Conservation (phyloP, 2,329 filamentous ascomycete genomes). For the Hirsutella thompsonii region DNA sequence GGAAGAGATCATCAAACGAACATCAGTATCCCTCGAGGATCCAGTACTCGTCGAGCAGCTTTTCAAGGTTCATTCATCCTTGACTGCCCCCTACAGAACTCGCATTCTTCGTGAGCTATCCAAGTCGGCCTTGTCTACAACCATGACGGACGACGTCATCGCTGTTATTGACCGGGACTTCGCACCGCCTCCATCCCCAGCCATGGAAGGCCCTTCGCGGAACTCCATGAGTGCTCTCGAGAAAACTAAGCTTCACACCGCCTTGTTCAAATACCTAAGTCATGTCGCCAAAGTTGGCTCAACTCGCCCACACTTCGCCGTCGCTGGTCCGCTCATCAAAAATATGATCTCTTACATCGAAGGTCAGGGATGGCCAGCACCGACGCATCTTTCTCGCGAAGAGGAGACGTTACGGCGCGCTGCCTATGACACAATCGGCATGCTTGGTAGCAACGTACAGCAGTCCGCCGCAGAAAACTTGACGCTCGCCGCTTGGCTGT, state of each 20-base stretch:
- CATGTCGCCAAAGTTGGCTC: constrained; percentile 72
- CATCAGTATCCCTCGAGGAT: constrained; percentile 62
- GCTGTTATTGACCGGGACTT: constrained; percentile 39
- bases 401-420: constrained; percentile 59
- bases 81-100: constrained; percentile 61
- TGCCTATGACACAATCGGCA: constrained; percentile 83
- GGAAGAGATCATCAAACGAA: constrained; percentile 79
- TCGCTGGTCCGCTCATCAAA: constrained; percentile 56
- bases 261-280: constrained; percentile 75
- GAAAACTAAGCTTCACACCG: constrained; percentile 64
- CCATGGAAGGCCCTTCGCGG: constrained; percentile 4
- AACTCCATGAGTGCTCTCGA: constrained; percentile 49
- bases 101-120: constrained; percentile 64
- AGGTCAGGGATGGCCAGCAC: constrained; percentile 70
- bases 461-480: constrained; percentile 41
- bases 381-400: constrained; percentile 43
- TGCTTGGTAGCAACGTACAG: constrained; percentile 55
- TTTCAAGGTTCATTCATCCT: constrained; percentile 61
- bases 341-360: constrained; percentile 63
- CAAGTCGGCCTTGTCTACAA: constrained; percentile 63
- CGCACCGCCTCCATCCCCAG: constrained; percentile 1
- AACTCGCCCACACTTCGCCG: constrained; percentile 40
- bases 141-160: constrained; percentile 54
- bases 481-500: constrained; percentile 58
- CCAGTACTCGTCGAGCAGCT: constrained; percentile 47